These are phyloP conservation scores for Blepharisma undulans DNA, from an alignment of 169 alveolate genomes.

Conservation along the genomic window DNA sequence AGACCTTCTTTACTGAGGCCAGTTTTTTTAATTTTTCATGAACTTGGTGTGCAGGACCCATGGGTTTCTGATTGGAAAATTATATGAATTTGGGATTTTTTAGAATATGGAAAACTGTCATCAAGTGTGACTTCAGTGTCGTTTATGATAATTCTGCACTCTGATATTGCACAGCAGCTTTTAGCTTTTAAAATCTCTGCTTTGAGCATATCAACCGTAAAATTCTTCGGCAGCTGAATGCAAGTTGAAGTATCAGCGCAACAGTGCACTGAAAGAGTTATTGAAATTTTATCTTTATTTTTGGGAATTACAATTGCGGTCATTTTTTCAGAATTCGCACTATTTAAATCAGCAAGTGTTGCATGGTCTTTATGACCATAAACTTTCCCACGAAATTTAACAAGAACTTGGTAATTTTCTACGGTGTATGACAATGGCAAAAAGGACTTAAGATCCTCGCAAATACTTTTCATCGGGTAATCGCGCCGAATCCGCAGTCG, in stretches of 20 bases:
- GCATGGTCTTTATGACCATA: background rate
- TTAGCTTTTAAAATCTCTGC: background rate
- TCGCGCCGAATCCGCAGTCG: background rate
- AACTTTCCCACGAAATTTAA: background rate
- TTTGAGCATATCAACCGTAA: background rate
- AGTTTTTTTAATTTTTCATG: constrained; percentile 6
- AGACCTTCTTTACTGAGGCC: background rate
- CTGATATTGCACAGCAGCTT: background rate
- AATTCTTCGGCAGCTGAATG: background rate
- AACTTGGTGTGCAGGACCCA: background rate
- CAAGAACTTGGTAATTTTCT: background rate
- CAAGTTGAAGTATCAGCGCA: background rate
- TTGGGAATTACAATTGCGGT: background rate
- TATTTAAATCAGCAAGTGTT: background rate
- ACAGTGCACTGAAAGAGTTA: background rate
- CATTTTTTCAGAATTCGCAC: background rate
- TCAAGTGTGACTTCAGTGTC: background rate
- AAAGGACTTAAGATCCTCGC: background rate
- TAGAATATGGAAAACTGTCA: background rate
- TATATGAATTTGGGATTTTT: background rate
- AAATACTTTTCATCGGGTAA: background rate
- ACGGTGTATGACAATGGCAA: background rate
- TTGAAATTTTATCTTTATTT: background rate
- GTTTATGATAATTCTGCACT: background rate
- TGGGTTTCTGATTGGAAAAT: background rate